These are phyloP conservation scores for Agastache rugosa DNA, from an alignment of 257 asterid species.

Conservation along the genomic window DNA sequence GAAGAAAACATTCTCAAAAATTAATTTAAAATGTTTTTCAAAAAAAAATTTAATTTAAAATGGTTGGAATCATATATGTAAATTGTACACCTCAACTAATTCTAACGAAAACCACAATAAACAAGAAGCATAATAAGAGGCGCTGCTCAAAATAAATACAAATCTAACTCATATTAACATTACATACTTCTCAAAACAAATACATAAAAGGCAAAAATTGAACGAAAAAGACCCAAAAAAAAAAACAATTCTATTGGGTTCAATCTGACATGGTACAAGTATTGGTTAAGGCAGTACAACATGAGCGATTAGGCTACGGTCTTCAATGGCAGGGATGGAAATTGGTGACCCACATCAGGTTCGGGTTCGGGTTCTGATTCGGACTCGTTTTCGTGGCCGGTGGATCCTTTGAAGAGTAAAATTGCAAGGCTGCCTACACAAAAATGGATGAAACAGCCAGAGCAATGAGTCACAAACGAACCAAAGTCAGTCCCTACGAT, in stretches of 20 bases:
- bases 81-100: not conserved
- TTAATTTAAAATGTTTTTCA: too few relatives aligned
- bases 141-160: not conserved
- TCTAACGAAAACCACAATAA: not conserved
- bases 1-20: too few relatives aligned
- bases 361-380: conserved; percentile 36
- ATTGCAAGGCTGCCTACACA: conserved; percentile 71
- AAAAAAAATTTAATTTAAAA: too few relatives aligned
- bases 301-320: not conserved
- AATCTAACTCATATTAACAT: conserved; percentile 1
- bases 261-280: not conserved
- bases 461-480: conserved; percentile 89
- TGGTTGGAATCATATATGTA: not conserved
- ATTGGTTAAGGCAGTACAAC: not conserved
- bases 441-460: conserved; percentile 80
- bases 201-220: too few relatives aligned
- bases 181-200: not conserved
- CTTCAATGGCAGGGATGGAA: not conserved
- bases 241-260: not conserved
- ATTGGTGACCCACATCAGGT: not conserved
- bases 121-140: not conserved
- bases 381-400: conserved; percentile 35
- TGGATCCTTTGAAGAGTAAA: conserved; percentile 76
- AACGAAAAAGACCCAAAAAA: not conserved
- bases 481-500: conserved; percentile 93